These are phyloP conservation scores for Orbilia brochopaga DNA, from an alignment of 2,329 filamentous ascomycete species.

Conservation along the genomic window DNA sequence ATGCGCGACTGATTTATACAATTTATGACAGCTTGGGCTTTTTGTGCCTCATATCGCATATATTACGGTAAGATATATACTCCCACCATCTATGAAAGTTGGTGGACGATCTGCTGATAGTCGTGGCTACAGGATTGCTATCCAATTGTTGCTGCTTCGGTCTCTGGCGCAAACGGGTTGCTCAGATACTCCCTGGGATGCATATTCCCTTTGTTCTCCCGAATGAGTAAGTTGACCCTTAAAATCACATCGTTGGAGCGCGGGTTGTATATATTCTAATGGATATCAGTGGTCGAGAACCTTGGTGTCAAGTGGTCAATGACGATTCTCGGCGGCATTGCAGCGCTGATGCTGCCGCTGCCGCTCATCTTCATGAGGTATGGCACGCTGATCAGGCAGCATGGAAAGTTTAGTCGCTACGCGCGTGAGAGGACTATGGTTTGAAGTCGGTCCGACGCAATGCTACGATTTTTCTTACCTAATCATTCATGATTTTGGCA, in stretches of 20 bases:
- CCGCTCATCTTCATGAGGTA: conserved; percentile 25
- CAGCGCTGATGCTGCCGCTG: conserved; percentile 18
- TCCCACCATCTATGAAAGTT: neutral
- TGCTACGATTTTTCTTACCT: neutral
- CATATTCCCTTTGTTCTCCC: conserved; percentile 17
- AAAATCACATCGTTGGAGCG: neutral
- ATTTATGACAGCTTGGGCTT: conserved; percentile 15
- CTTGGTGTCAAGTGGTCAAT: conserved; percentile 28
- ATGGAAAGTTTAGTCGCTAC: neutral
- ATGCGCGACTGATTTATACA: neutral
- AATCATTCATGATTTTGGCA: neutral
- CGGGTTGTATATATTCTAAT: neutral
- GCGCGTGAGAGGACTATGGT: conserved; percentile 3
- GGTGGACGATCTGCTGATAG: neutral
- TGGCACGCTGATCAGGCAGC: conserved; percentile 5
- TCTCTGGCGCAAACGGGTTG: conserved; percentile 11
- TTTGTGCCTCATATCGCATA: conserved; percentile 17
- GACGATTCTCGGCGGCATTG: conserved; percentile 21
- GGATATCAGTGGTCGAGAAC: conserved; percentile 20
- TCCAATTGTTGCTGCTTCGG: conserved; percentile 11
- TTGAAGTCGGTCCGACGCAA: neutral
- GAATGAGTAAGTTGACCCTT: conserved; percentile 7
- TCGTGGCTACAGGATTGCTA: conserved; percentile 11
- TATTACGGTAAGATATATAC: conserved; percentile 12
- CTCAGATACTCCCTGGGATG: conserved; percentile 20